Base-by-base conservation (phyloP, 352 stramenopile species). In the Pythium rhizo-oryzae region DNA sequence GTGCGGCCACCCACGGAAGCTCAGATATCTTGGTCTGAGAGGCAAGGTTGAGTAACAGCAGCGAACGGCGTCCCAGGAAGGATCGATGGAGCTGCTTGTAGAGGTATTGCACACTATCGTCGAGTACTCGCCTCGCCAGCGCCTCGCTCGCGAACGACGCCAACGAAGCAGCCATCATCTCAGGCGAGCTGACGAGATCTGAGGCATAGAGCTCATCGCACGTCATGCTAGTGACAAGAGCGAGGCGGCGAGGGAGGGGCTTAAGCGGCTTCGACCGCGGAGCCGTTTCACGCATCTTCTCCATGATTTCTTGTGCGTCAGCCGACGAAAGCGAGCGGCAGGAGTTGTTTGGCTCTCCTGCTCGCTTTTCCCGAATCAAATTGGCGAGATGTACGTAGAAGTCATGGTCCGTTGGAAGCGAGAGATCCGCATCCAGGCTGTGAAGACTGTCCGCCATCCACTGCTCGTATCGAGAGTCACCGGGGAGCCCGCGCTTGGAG, bases 11-110 rank as follows among this genome's bases (percentile, higher is more conserved):
- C 69, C 69, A 75, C 16, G 69, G 69, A 0, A 75, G 56, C 23
- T 70, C 62, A 0, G 21, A 41, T 13, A 64, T 47, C 13, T 49
- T 21, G 23, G 71, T 63, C 41, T 75, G 68, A 2, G 64, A 72
- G 4, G 50, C 58, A 24, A 46, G 72, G 39, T 69, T 52, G 28
- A 75, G 47, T 21, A 72, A 52, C 54, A 75, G 19, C n/a, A 72
- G 39, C 30, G 69, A 72, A 1, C 69, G 54, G 5, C 65, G 39
- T 12, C 44, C 28, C 5, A 58, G 28, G 35, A 75, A 75, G 8
- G 69, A 66, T 47, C 59, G 39, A n/a, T 66, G 64, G 8, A 75
- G 49, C 44, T 75, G 58, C 37, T 72, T 53, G 51, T 67, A 65
- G 2, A 75, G 30, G 23, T 75, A 75, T 21, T 28, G 39, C 49